These are phyloP conservation scores for Saccharomycopsis guyanensis DNA, from an alignment of 805 yeast genomes.

Conservation along the genomic window DNA sequence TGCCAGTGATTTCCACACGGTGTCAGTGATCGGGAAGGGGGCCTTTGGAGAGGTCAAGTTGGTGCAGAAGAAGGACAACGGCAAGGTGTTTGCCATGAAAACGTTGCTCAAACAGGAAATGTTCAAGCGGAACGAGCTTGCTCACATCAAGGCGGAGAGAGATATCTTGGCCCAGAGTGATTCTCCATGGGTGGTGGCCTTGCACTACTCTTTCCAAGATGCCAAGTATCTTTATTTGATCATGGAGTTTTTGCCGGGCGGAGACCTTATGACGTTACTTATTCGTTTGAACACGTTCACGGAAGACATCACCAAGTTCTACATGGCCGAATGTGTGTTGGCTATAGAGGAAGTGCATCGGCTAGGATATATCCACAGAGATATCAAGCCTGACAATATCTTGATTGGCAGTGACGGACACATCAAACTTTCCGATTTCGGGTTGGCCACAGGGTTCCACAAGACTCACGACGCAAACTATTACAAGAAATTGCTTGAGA, in stretches of 20 bases:
- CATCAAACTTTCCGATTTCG: constrained; percentile 66
- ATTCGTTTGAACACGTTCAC: constrained; percentile 91
- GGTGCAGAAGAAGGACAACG: constrained; percentile 88
- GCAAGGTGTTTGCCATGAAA: constrained; percentile 91
- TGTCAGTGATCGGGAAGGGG: constrained; percentile 88
- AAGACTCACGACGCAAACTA: constrained; percentile 87
- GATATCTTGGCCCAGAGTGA: constrained; percentile 89
- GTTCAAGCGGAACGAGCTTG: constrained; percentile 90
- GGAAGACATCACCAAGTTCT: constrained; percentile 86
- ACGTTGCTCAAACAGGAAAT: constrained; percentile 84
- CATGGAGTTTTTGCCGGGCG: constrained; percentile 51
- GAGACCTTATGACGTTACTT: constrained; percentile 72
- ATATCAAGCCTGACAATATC: constrained; percentile 95
- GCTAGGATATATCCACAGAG: constrained; percentile 92
- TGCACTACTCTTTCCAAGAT: constrained; percentile 78
- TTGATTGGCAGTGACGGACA: constrained; percentile 74
- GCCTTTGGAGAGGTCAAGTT: constrained; percentile 96
- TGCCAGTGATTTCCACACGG: constrained; percentile 78
- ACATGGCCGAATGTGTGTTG: constrained; percentile 92
- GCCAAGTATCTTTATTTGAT: constrained; percentile 64
- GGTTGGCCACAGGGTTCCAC: constrained; percentile 81
- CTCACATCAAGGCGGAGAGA: constrained; percentile 92
- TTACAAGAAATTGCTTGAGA: constrained; percentile 76
- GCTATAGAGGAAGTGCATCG: constrained; percentile 93
- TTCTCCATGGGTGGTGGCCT: constrained; percentile 82